A percentile compares a stretch with the other conserved stretches of the same genome.
phyloP scores from a whole-genome alignment of 2,329 filamentous ascomycete species.

The Talaromyces islandicus region DNA sequence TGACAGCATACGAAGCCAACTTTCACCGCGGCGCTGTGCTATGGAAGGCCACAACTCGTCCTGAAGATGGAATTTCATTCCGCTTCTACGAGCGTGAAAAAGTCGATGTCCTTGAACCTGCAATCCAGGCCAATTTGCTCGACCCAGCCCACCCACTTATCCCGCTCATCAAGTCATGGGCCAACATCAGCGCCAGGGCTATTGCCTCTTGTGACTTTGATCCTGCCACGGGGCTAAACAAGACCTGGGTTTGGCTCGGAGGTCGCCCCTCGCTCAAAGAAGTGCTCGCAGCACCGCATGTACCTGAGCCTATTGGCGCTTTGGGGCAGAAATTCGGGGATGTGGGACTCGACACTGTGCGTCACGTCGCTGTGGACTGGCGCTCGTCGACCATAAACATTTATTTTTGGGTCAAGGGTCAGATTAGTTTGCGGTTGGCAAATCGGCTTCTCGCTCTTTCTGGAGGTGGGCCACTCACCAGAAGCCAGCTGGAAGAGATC shows the following conservation, averaged over 20 bases:
- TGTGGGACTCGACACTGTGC: slow-evolving; percentile 1
- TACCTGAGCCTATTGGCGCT: background rate
- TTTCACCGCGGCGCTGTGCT: slow-evolving; percentile 5
- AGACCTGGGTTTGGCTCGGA: slow-evolving; percentile 10
- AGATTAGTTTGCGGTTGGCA: background rate
- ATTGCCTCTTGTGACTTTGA: slow-evolving; percentile 10
- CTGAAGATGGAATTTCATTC: slow-evolving; percentile 7
- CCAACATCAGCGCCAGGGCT: background rate
- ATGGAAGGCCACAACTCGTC: slow-evolving; percentile 8
- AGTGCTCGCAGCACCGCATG: background rate
- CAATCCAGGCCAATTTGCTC: slow-evolving; percentile 1
- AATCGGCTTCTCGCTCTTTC: background rate
- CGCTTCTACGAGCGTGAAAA: slow-evolving; percentile 8
- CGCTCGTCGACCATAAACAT: slow-evolving; percentile 7
- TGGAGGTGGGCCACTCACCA: background rate
- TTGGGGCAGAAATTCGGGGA: background rate
- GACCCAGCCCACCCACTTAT: background rate
- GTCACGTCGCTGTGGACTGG: slow-evolving; percentile 8
- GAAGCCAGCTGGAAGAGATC: background rate
- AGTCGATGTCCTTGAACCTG: slow-evolving; percentile 3
- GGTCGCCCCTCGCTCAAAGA: background rate
- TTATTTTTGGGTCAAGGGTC: slow-evolving; percentile 7
- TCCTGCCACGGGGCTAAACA: slow-evolving; percentile 4
- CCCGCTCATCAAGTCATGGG: slow-evolving; percentile 6
- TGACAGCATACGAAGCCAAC: slow-evolving; percentile 3